Conservation (phyloP, 2,329 filamentous ascomycete genomes). For the Nothophoma quercina region DNA sequence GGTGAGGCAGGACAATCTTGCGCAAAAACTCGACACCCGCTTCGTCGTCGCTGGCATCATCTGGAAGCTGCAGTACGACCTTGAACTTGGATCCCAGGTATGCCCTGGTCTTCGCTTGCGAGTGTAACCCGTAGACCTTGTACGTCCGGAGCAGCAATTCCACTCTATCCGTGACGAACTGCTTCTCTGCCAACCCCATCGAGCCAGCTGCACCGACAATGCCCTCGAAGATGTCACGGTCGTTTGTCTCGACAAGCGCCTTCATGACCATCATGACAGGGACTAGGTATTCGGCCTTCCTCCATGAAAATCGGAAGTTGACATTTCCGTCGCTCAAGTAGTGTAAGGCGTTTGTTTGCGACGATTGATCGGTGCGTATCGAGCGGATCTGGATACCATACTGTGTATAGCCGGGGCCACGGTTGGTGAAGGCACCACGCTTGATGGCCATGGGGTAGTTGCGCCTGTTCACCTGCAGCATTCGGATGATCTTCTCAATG, state of each 20-base stretch:
- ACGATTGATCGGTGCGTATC: slow-evolving; percentile 95
- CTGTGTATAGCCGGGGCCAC: slow-evolving; percentile 86
- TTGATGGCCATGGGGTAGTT: slow-evolving; percentile 97
- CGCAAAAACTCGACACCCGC: slow-evolving; percentile 90
- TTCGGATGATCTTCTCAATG: slow-evolving; percentile 93
- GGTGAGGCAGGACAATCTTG: slow-evolving; percentile 88
- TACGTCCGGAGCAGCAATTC: slow-evolving; percentile 92
- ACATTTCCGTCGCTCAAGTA: slow-evolving; percentile 96
- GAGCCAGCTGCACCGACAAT: slow-evolving; percentile 80
- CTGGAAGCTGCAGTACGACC: slow-evolving; percentile 82
- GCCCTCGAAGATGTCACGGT: slow-evolving; percentile 95
- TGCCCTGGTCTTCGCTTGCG: slow-evolving; percentile 78
- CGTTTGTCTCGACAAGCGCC: slow-evolving; percentile 93
- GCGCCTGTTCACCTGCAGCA: slow-evolving; percentile 86
- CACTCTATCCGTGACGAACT: slow-evolving; percentile 90
- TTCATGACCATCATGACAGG: slow-evolving; percentile 97
- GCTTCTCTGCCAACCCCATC: slow-evolving; percentile 80
- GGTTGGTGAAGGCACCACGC: slow-evolving; percentile 85
- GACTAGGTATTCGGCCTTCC: slow-evolving; percentile 95
- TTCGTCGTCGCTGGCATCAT: slow-evolving; percentile 85
- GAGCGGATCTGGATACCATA: slow-evolving; percentile 91
- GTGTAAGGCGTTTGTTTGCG: slow-evolving; percentile 95
- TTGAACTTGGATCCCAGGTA: slow-evolving; percentile 93
- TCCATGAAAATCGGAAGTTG: slow-evolving; percentile 96
- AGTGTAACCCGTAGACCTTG: slow-evolving; percentile 87